These are phyloP conservation scores for Xylaria sp. DNA, from an alignment of 2,329 filamentous ascomycete species.

Conservation along the genomic window DNA sequence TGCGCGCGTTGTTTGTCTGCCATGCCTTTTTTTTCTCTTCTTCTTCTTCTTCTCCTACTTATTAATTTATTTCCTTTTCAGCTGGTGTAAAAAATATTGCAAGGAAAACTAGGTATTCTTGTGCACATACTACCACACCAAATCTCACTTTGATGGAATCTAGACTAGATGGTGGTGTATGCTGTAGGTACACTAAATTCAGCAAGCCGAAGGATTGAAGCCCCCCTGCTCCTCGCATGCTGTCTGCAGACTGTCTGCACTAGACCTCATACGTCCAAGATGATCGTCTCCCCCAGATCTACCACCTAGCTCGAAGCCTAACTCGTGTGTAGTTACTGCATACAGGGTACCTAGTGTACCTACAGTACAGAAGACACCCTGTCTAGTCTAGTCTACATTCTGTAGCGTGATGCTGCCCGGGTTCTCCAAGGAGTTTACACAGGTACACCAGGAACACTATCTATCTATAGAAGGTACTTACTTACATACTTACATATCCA, in stretches of 20 bases:
- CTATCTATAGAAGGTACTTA: neutral
- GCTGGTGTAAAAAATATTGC: neutral
- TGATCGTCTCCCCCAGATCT: slow-evolving; percentile 35
- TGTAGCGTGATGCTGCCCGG: slow-evolving; percentile 10
- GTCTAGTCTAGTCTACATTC: too few relatives aligned
- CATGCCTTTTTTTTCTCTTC: neutral
- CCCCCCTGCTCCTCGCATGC: slow-evolving; percentile 14
- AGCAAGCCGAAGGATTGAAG: slow-evolving; percentile 10
- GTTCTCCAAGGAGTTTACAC: neutral
- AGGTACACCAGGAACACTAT: neutral
- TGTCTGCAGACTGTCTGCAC: neutral
- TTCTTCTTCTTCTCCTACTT: too few relatives aligned
- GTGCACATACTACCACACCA: neutral
- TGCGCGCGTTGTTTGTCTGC: neutral
- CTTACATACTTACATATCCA: neutral
- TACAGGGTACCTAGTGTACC: neutral
- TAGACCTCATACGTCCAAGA: slow-evolving; percentile 19
- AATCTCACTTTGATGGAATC: neutral
- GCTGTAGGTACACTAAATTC: neutral
- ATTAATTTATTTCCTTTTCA: neutral
- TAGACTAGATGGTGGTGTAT: neutral
- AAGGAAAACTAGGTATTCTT: neutral
- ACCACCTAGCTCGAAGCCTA: slow-evolving; percentile 1
- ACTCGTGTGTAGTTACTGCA: neutral
- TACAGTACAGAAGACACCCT: neutral